Conservation (phyloP, 495 filamentous ascomycete genomes). For the Articulospora tetracladia region DNA sequence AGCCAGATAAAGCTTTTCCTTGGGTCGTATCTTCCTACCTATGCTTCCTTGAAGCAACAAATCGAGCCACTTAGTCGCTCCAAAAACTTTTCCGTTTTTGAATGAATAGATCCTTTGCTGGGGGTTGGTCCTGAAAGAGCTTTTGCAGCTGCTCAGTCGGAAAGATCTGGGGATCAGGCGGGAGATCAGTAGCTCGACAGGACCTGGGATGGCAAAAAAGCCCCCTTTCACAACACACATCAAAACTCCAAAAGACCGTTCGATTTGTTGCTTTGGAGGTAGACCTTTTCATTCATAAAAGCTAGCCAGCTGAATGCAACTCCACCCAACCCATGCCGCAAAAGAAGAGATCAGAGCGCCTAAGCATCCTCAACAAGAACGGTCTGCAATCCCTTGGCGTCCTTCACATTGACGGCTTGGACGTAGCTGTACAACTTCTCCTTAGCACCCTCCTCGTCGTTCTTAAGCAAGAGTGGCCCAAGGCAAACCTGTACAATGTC, state of each 20-base stretch:
- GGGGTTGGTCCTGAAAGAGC: too few species aligned
- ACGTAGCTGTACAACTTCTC: constrained; percentile 99
- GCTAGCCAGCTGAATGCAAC: constrained; percentile 28
- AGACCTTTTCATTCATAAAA: constrained; percentile 25
- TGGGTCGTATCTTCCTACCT: too few species aligned
- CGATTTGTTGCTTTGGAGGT: background rate
- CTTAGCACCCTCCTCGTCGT: constrained; percentile 98
- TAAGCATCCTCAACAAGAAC: constrained; percentile 58
- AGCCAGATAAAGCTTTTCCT: too few species aligned
- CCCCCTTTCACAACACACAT: background rate
- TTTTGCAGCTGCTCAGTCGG: too few species aligned
- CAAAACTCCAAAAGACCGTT: background rate
- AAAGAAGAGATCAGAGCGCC: constrained; percentile 11
- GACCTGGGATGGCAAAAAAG: background rate
- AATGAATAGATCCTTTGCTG: too few species aligned
- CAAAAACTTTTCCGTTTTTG: too few species aligned
- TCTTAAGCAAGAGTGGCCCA: too few species aligned
- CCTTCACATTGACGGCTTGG: constrained; percentile 98
- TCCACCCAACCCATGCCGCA: constrained; percentile 23
- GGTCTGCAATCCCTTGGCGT: constrained; percentile 93
- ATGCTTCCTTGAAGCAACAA: too few species aligned
- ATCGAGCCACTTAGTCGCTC: too few species aligned
- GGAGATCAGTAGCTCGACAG: too few species aligned
- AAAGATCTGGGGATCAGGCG: too few species aligned
- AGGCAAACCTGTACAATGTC: too few species aligned